Evolutionary conservation across 2,329 filamentous ascomycete species (phyloP).

Genomic region (Penicillium fuscoglaucum): DNA sequence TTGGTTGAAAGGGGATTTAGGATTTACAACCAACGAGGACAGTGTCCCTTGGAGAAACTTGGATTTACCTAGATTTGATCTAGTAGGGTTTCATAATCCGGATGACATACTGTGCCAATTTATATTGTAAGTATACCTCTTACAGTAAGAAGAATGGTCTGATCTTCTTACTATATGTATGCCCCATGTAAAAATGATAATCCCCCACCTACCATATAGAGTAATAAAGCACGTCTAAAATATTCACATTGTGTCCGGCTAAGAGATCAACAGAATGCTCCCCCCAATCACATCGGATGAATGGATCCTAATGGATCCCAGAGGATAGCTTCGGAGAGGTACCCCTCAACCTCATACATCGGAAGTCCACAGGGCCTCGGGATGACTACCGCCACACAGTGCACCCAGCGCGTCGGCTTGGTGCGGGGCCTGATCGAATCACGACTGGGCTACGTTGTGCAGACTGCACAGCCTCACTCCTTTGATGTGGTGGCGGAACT

Average conservation of each 20-base stretch:
- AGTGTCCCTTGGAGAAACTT: neutral
- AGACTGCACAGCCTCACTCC: conserved; percentile 35
- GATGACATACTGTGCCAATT: neutral
- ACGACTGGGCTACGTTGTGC: conserved; percentile 9
- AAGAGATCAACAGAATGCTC: neutral
- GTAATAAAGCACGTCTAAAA: conserved; percentile 15
- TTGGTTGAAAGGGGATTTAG: conserved; percentile 3
- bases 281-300: neutral
- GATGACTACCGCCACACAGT: conserved; percentile 20
- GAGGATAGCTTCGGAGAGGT: neutral
- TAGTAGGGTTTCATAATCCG: neutral
- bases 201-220: conserved; percentile 7
- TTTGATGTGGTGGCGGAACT: conserved; percentile 16
- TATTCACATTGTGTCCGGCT: neutral
- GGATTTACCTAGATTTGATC: neutral
- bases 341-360: conserved; percentile 3
- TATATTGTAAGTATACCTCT: neutral
- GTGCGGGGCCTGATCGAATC: conserved; percentile 31
- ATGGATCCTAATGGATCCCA: neutral
- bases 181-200: neutral
- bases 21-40: conserved; percentile 3
- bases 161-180: neutral
- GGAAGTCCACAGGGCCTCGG: neutral
- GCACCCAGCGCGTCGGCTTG: conserved; percentile 25
- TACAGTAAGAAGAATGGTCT: neutral